Conservation (phyloP, 2,329 filamentous ascomycete genomes). For the Trichoderma koningiopsis region DNA sequence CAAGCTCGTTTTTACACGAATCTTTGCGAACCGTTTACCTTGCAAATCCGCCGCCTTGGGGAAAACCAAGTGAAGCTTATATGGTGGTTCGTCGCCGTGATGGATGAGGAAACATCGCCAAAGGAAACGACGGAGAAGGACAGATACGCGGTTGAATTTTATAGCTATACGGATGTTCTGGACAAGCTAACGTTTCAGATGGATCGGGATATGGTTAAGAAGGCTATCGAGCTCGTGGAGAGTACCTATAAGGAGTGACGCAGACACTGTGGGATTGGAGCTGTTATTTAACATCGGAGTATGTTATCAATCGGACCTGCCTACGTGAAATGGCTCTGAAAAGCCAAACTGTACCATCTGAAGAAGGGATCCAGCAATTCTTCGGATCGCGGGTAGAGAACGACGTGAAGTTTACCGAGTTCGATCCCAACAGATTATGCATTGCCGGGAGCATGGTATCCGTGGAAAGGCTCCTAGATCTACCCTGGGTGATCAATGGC, state of each 20-base stretch:
- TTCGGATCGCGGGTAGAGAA: no score
- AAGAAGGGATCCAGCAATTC: no score
- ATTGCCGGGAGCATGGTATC: no score
- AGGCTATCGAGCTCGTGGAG: conserved; percentile 22
- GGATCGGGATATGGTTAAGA: conserved; percentile 23
- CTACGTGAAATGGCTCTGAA: no score
- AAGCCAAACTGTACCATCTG: no score
- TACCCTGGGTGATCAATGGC: no score
- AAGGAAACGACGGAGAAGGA: not conserved
- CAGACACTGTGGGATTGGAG: no score
- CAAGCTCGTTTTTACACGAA: conserved; percentile 27
- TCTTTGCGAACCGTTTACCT: conserved; percentile 27
- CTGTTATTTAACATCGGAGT: no score
- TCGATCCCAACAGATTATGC: no score
- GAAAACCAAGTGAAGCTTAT: conserved; percentile 25
- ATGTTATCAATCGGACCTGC: no score
- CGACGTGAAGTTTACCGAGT: no score
- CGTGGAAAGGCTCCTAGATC: no score
- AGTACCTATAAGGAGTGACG: not conserved
- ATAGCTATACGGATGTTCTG: conserved; percentile 21
- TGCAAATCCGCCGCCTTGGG: conserved; percentile 16
- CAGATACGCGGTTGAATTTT: conserved; percentile 23
- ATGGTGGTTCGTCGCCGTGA: conserved; percentile 26
- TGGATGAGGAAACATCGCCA: not conserved
- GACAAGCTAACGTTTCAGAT: conserved; percentile 20